Evolutionary conservation across 1,284 basidiomycete genomes (phyloP), one percentile per base, ranked within the genome.

Genomic region (Somion occarium): DNA sequence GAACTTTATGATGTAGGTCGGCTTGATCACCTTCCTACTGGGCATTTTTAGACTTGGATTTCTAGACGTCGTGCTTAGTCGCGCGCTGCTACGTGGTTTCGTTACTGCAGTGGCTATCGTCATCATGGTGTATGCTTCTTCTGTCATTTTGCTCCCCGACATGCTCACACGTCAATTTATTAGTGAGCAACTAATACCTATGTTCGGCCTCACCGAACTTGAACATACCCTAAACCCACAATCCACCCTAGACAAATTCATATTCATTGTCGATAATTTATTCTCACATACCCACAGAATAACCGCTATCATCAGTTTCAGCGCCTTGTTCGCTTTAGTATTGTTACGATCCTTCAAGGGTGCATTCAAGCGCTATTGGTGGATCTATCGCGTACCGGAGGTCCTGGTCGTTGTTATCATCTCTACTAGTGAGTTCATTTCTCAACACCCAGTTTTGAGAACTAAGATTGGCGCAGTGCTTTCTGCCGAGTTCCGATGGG

Each of bases 21-120:
- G 93, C n/a, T 60, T 94, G 24, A 88, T 98, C 59, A 88, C 91
- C 1, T 92, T 92, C 58, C 65, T 89, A 9, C 77, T 98, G 27
- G 94, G 94, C 4, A 80, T 97, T 54, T 85, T 96, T 62, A 80
- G 93, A 18, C 75, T 98, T 1, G 94, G 94, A 1, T 98, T 98
- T 69, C 82, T 98, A 48, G 94, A 98, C 66, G 94, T 97, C 15
- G 88, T 98, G 2, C 78, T 98, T n/a, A 91, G 88, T 56, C 82
- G 92, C 52, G 91, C 94, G 3, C 71, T 92, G 5, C 76, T 98
- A 37, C 80, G 91, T 37, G 94, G 94, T 4, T 98, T 97, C 67
- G 83, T 93, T 48, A 83, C 85, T 3, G 90, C 89, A 15, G 78
- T 93, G 19, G 88, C 85, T 1, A 75, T 87, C 3, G 79, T 91